Evolutionary conservation across 768 basidiomycete species (phyloP), one percentile per base, ranked within the genome.

Genomic region (Agaricus subrufescens): DNA sequence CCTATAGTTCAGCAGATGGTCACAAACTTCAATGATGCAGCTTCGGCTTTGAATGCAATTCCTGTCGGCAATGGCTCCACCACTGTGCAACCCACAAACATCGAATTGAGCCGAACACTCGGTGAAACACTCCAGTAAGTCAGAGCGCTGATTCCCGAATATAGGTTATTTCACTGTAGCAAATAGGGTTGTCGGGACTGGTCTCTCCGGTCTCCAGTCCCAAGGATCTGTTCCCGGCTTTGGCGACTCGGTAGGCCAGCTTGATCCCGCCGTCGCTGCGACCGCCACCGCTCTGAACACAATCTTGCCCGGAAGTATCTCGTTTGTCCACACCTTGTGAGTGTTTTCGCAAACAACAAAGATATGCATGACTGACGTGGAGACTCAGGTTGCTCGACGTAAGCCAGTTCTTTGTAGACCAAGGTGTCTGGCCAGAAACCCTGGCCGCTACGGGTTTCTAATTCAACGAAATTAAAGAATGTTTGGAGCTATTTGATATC

Each of bases 311-410:
- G 59, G 53, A 8, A 54, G 65, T 19, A 30, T 66, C 34, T 54
- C 26, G 4, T 62, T 72, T 27, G 69, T 71, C 11, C 69, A 67
- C 52, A 69, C 50, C 34, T 61, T 72, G 72, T 73, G 56, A 44
- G 69, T 43, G 12, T 26, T 30, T 34, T 26, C 10, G 37, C 27
- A 25, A 29, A 4, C 15, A n/a, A 10, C 4, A 30, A 25, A 25
- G 26, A 19, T 29, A 4, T 31, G 14, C 23, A 43, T 12, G 11
- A 25, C 56, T 44, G n/a, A 34, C 31, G 43, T 42, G 9, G 43
- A n/a, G 19, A 23, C 26, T 37, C 43, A 70, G 72, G 65, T 69
- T 72, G 69, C 61, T 69, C 30, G 72, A 73, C 57, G 72, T 69
- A 4, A 57, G 60, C 37, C 71, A 73, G 57, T 73, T 73, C 67